These are phyloP conservation scores for Dactylella cylindrospora DNA, from an alignment of 2,329 filamentous ascomycete species.

Conservation along the genomic window DNA sequence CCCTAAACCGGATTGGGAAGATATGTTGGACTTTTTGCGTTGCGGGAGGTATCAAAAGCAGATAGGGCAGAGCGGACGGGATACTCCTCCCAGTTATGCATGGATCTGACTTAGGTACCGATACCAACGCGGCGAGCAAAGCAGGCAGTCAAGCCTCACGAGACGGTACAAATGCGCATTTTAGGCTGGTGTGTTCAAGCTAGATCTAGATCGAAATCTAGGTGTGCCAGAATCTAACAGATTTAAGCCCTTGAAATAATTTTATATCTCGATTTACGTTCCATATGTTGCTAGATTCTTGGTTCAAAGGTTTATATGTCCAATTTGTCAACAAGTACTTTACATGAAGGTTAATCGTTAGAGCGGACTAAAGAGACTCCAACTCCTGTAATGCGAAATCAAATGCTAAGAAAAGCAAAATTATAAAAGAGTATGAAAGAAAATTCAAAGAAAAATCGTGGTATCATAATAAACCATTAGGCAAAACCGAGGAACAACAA, in stretches of 20 bases:
- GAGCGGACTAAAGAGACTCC: constrained; percentile 1
- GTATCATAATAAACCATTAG: constrained; percentile 10
- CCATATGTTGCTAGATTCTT: not conserved
- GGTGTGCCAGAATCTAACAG: too few species aligned
- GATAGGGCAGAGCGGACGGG: too few species aligned
- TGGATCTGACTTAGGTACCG: too few species aligned
- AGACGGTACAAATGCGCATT: too few species aligned
- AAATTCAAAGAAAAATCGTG: constrained; percentile 21
- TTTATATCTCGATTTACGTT: not conserved
- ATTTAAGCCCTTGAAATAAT: not conserved
- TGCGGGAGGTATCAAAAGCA: too few species aligned
- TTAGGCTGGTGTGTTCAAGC: too few species aligned
- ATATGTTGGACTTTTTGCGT: constrained; percentile 10
- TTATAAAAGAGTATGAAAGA: not conserved
- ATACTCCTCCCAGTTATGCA: too few species aligned
- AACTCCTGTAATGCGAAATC: constrained; percentile 20
- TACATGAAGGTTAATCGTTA: too few species aligned
- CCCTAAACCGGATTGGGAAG: not conserved
- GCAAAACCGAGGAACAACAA: not conserved
- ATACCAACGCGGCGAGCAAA: too few species aligned
- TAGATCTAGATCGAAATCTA: too few species aligned
- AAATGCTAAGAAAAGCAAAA: constrained; percentile 16
- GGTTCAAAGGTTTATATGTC: not conserved
- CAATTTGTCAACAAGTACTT: constrained; percentile 5
- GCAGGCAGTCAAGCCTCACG: too few species aligned